Conservation (phyloP, 2,329 filamentous ascomycete species). For the Cordyceps pruinosa region DNA sequence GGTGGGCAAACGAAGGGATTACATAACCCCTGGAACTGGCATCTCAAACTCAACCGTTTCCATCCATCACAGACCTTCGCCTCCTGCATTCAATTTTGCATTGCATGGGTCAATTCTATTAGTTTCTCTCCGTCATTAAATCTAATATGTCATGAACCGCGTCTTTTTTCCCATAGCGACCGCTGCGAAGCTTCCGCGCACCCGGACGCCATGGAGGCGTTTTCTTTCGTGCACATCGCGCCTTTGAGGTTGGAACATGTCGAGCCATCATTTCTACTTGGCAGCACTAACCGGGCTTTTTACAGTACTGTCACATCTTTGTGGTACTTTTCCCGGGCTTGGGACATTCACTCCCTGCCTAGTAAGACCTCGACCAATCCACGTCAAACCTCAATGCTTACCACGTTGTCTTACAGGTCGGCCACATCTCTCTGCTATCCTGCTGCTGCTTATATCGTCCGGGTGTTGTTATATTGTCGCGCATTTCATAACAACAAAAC, state of each 20-base stretch:
- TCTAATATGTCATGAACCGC: neutral
- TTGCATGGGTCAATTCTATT: neutral
- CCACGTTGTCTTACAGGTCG: slow-evolving; percentile 34
- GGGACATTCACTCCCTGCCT: slow-evolving; percentile 42
- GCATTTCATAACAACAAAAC: neutral
- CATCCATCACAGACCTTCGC: neutral
- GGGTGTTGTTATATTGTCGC: neutral
- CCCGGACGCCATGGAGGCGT: neutral
- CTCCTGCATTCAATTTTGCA: neutral
- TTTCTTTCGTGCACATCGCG: slow-evolving; percentile 2
- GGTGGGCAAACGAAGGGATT: neutral
- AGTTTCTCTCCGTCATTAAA: neutral
- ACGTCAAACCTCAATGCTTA: neutral
- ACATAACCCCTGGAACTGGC: slow-evolving; percentile 7
- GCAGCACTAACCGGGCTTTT: neutral
- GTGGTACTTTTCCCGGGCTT: slow-evolving; percentile 38
- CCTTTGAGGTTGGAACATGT: neutral
- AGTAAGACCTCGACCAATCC: slow-evolving; percentile 27
- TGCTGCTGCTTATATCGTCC: slow-evolving; percentile 1
- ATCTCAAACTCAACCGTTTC: neutral
- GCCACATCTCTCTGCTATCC: slow-evolving; percentile 35
- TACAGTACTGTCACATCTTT: slow-evolving; percentile 22
- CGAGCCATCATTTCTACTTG: neutral
- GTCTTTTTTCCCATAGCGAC: neutral
- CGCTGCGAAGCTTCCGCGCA: neutral